These are phyloP conservation scores for Seiridium cupressi DNA, from an alignment of 2,329 filamentous ascomycete genomes.

Conservation along the genomic window DNA sequence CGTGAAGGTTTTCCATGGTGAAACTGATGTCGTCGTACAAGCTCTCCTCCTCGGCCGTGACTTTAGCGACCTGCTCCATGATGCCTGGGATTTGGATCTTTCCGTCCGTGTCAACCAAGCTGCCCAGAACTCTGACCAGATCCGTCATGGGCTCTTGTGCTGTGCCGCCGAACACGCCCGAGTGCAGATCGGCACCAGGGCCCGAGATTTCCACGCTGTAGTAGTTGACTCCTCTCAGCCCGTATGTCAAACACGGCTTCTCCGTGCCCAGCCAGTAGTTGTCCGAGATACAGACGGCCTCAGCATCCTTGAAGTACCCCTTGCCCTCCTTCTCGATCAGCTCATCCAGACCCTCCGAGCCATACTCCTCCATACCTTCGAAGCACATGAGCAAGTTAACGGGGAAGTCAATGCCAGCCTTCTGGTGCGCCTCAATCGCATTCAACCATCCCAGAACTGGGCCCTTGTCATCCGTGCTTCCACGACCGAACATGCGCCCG, in stretches of 20 bases:
- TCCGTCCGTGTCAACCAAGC: constrained; percentile 84
- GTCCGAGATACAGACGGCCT: constrained; percentile 97
- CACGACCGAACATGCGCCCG: constrained; percentile 93
- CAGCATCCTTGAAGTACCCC: constrained; percentile 91
- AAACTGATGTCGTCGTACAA: constrained; percentile 92
- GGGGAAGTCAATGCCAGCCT: constrained; percentile 89
- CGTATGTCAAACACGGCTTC: constrained; percentile 97
- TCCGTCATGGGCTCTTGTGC: constrained; percentile 99
- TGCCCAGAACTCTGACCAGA: constrained; percentile 76
- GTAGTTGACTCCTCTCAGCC: constrained; percentile 96
- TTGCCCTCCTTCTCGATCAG: constrained; percentile 90
- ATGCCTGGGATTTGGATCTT: constrained; percentile 95
- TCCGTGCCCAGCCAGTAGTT: constrained; percentile 99
- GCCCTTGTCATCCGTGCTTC: constrained; percentile 96
- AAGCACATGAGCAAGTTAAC: constrained; percentile 99
- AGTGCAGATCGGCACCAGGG: constrained; percentile 91
- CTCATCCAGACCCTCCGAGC: constrained; percentile 92
- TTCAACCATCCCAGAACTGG: constrained; percentile 97
- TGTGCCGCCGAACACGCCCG: constrained; percentile 93
- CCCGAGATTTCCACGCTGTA: constrained; percentile 90
- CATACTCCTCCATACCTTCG: constrained; percentile 99
- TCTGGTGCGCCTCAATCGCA: constrained; percentile 95
- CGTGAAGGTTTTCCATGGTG: constrained; percentile 92
- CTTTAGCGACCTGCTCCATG: constrained; percentile 85
- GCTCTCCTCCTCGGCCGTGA: constrained; percentile 80